Base-by-base conservation (phyloP, 202 grass and related monocot species). In the Brachypodium distachyon region DNA sequence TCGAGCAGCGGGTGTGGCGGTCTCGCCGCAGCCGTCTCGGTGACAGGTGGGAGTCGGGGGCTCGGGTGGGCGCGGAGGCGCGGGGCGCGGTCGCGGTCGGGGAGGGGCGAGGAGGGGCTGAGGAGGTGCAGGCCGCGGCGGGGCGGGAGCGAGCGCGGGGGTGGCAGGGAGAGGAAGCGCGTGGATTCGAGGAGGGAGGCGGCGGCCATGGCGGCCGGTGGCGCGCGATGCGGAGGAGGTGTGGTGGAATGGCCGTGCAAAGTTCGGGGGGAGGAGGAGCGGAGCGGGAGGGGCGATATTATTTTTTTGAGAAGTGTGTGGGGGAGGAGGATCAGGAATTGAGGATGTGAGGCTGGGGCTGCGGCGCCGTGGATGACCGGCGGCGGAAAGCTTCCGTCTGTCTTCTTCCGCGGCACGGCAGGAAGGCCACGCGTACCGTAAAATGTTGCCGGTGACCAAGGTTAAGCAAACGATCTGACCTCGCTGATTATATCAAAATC, bases 101-200 rank as follows among this genome's bases (percentile, higher is more conserved):
- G 72, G 42, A 82, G 38, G 16, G 70, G 82, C 36, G 66, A 39
- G 36, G 66, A 39, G 36, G 74, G 72, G 25, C 61, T 14, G 67
- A 55, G 53, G 79, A 42, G 60, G 71, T 29, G 66, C 5, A 70
- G 46, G 54, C 62, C 71, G 37, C 79, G 22, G 54, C 69, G 67
- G 25, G 44, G 43, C 25, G 49, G 74, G 29, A 46, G 19, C 5
- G 62, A 34, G 25, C 34, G 29, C 50, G 66, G 74, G 57, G 16
- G 58, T 9, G 56, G 57, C 48, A 14, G 42, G 19, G 76, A 33
- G 64, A 83, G 49, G 78, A 85, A 59, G 60, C 82, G 55, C 49
- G 77, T 16, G 39, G 73, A 31, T 60, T 82, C 61, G 61, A 87
- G 73, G 77, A 91, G 81, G 17, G 82, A 82, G 32, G 54, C 52